Percentiles rank a stretch among this genome's conserved stretches.
Conservation (phyloP, 352 stramenopile species). For the Peronospora belbahrii region DNA sequence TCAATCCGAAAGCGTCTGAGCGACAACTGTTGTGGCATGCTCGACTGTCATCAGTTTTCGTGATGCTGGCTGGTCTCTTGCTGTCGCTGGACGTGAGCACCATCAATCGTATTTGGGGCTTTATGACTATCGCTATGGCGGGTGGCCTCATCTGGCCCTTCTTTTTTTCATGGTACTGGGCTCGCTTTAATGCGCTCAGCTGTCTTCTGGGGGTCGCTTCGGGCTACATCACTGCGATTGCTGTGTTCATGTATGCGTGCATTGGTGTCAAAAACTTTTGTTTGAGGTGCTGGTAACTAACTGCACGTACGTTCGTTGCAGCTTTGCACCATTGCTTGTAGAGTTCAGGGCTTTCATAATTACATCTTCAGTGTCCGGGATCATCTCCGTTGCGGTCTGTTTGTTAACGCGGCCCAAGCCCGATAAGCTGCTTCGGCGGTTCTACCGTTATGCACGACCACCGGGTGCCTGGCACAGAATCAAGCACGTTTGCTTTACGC, state of each 20-base stretch:
- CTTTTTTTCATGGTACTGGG: conserved; percentile 81
- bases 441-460: conserved; percentile 62
- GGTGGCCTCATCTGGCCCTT: conserved; percentile 64
- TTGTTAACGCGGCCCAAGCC: conserved; percentile 33
- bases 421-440: conserved; percentile 47
- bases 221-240: conserved; percentile 44
- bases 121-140: conserved; percentile 68
- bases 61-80: conserved; percentile 51
- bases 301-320: conserved; percentile 4
- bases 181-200: conserved; percentile 60
- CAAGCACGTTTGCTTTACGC: conserved; percentile 59
- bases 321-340: conserved; percentile 41
- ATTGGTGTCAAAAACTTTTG: not conserved
- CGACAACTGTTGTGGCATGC: conserved; percentile 57
- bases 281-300: not conserved
- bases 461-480: conserved; percentile 46
- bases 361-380: conserved; percentile 48
- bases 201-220: conserved; percentile 46
- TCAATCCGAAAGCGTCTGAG: conserved; percentile 52
- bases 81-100: conserved; percentile 62
- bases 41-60: conserved; percentile 41
- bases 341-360: conserved; percentile 52
- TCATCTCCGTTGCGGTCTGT: conserved; percentile 35
- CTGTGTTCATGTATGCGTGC: conserved; percentile 58
- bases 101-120: conserved; percentile 78